Conservation (phyloP, 495 filamentous ascomycete genomes). For the Talaromyces liani region DNA sequence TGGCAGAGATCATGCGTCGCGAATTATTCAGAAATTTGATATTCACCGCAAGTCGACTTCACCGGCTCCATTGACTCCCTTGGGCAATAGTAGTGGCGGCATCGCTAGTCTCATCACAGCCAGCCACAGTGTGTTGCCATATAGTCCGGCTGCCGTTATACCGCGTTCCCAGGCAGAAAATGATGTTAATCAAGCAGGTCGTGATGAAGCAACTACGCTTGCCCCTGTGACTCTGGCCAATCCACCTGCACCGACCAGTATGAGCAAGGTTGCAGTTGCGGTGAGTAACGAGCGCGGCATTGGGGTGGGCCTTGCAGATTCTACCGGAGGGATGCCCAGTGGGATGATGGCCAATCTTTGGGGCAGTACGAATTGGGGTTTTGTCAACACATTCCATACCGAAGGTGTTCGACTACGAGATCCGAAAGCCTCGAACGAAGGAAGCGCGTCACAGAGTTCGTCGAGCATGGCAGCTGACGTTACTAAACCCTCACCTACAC, state of each 20-base stretch:
- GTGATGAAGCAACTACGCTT: slow-evolving; percentile 53
- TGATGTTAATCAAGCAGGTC: slow-evolving; percentile 20
- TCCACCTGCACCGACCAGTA: slow-evolving; percentile 76
- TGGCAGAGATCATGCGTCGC: slow-evolving; percentile 68
- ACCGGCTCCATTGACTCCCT: slow-evolving; percentile 27
- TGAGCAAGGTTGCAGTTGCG: slow-evolving; percentile 80
- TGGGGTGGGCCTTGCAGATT: slow-evolving; percentile 49
- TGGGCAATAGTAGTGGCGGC: slow-evolving; percentile 47
- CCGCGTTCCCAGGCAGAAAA: slow-evolving; percentile 25
- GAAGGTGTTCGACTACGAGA: slow-evolving; percentile 43
- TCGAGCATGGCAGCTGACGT: slow-evolving; percentile 25
- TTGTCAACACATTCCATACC: slow-evolving; percentile 57
- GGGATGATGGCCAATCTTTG: slow-evolving; percentile 88
- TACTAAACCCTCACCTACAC: slow-evolving; percentile 14
- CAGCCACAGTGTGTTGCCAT: slow-evolving; percentile 69
- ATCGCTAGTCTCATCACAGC: slow-evolving; percentile 83
- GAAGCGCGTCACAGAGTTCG: slow-evolving; percentile 15
- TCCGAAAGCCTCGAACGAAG: slow-evolving; percentile 29
- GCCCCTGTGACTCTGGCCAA: slow-evolving; percentile 79
- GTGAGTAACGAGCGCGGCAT: slow-evolving; percentile 69
- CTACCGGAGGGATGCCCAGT: slow-evolving; percentile 64
- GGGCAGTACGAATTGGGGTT: slow-evolving; percentile 80
- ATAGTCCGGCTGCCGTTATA: slow-evolving; percentile 26
- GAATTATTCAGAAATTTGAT: slow-evolving; percentile 89
- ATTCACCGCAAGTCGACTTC: slow-evolving; percentile 73